Conservation (phyloP, 106 monocot species). For the Apostasia ramifera region DNA sequence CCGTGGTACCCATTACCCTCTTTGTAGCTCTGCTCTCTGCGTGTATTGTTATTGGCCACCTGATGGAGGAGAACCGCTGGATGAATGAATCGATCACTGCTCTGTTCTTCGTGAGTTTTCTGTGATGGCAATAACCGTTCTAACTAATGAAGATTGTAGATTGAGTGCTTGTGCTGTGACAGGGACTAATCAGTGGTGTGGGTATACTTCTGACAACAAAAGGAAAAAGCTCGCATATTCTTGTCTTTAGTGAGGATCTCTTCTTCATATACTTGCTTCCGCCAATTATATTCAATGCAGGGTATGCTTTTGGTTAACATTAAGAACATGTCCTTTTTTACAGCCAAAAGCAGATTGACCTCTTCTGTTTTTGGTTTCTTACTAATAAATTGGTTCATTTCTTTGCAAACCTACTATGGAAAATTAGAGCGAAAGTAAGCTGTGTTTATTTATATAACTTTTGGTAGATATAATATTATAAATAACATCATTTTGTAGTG, state of each 20-base stretch:
- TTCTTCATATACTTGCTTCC: constrained; percentile 50
- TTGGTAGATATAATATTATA: no score
- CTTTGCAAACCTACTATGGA: no score
- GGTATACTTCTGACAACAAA: constrained; percentile 25
- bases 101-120: constrained; percentile 23
- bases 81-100: constrained; percentile 42
- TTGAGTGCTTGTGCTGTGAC: not conserved
- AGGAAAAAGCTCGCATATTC: constrained; percentile 32
- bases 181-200: constrained; percentile 15
- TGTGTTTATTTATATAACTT: no score
- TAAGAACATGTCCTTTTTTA: no score
- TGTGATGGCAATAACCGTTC: not conserved
- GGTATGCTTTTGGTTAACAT: not conserved
- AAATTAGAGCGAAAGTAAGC: no score
- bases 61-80: constrained; percentile 40
- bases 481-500: no score
- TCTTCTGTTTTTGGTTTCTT: no score
- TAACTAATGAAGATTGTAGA: constrained; percentile 10
- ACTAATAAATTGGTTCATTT: no score
- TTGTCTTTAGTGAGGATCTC: constrained; percentile 47
- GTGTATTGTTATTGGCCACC: constrained; percentile 37
- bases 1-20: constrained; percentile 22
- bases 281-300: constrained; percentile 27
- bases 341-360: no score
- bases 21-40: constrained; percentile 33